Evolutionary conservation across 805 yeast genomes (phyloP).

Genomic region (Candida dajiaensis): DNA sequence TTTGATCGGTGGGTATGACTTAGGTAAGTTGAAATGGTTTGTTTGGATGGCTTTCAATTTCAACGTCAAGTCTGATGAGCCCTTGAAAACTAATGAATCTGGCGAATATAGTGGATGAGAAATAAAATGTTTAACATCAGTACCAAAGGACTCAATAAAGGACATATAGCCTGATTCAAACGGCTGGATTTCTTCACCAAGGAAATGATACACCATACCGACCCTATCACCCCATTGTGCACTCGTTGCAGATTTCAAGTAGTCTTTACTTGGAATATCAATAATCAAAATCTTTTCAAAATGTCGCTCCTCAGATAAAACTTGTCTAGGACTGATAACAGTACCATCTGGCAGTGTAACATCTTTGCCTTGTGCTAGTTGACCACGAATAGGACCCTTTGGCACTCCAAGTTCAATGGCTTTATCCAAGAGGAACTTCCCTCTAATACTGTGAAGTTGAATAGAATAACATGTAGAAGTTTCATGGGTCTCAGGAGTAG

Average conservation of each 20-base stretch:
- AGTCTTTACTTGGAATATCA: slow-evolving; percentile 60
- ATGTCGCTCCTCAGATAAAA: slow-evolving; percentile 52
- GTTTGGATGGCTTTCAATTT: slow-evolving; percentile 52
- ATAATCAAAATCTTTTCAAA: slow-evolving; percentile 60
- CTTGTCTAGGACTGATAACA: slow-evolving; percentile 60
- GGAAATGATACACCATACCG: slow-evolving; percentile 65
- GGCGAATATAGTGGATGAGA: slow-evolving; percentile 68
- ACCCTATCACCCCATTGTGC: slow-evolving; percentile 29
- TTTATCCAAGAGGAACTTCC: slow-evolving; percentile 61
- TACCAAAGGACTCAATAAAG: slow-evolving; percentile 52
- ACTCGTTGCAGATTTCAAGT: slow-evolving; percentile 31
- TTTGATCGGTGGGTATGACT: slow-evolving; percentile 8
- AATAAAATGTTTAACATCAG: slow-evolving; percentile 50
- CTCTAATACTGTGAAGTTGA: slow-evolving; percentile 61
- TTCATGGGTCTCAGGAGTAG: slow-evolving; percentile 17
- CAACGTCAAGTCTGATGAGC: slow-evolving; percentile 46
- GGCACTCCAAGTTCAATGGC: slow-evolving; percentile 70
- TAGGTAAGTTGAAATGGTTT: slow-evolving; percentile 34
- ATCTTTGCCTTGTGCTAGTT: slow-evolving; percentile 52
- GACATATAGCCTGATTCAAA: slow-evolving; percentile 35
- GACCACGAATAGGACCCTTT: slow-evolving; percentile 51
- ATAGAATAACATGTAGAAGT: slow-evolving; percentile 63
- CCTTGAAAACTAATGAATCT: slow-evolving; percentile 51
- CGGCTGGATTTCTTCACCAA: slow-evolving; percentile 58
- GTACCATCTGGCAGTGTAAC: slow-evolving; percentile 57